These are phyloP conservation scores for Byssothecium circinans DNA, from an alignment of 2,329 filamentous ascomycete genomes.

Conservation along the genomic window DNA sequence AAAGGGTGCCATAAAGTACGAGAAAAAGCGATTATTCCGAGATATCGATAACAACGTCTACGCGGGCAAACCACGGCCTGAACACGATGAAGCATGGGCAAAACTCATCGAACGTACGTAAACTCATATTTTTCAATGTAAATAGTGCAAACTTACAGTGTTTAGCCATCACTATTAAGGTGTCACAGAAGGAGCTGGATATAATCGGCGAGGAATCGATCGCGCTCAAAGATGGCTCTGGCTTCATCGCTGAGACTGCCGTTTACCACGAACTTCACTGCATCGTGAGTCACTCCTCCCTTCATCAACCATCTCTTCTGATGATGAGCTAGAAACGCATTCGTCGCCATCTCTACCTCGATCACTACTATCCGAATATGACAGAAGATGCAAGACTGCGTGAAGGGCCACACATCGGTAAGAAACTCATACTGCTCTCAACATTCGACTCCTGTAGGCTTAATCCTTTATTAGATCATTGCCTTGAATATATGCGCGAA, in stretches of 20 bases:
- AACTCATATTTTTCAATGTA: background rate
- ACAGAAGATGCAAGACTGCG: slow-evolving; percentile 1
- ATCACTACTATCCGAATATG: slow-evolving; percentile 8
- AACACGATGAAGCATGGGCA: slow-evolving; percentile 10
- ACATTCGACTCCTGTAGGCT: background rate
- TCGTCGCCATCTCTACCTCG: slow-evolving; percentile 1
- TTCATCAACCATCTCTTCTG: background rate
- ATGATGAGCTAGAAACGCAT: slow-evolving; percentile 8
- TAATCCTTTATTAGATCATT: slow-evolving; percentile 10
- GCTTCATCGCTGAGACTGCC: slow-evolving; percentile 9
- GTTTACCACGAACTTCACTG: slow-evolving; percentile 17
- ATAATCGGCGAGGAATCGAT: slow-evolving; percentile 2
- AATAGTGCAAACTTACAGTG: background rate
- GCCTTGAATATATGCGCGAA: slow-evolving; percentile 11
- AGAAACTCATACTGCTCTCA: background rate
- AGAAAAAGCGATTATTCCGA: slow-evolving; percentile 6
- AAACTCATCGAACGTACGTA: slow-evolving; percentile 8
- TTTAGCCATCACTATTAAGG: slow-evolving; percentile 10
- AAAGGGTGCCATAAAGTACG: slow-evolving; percentile 1
- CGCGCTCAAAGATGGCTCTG: slow-evolving; percentile 11
- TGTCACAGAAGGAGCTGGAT: slow-evolving; percentile 3
- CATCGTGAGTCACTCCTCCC: slow-evolving; percentile 2
- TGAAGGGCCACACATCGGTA: slow-evolving; percentile 10
- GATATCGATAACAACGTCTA: slow-evolving; percentile 7
- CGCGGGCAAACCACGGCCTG: slow-evolving; percentile 7